phyloP scores from a whole-genome alignment of 2,329 filamentous ascomycete genomes.

The Paraphaeosphaeria sporulosa region DNA sequence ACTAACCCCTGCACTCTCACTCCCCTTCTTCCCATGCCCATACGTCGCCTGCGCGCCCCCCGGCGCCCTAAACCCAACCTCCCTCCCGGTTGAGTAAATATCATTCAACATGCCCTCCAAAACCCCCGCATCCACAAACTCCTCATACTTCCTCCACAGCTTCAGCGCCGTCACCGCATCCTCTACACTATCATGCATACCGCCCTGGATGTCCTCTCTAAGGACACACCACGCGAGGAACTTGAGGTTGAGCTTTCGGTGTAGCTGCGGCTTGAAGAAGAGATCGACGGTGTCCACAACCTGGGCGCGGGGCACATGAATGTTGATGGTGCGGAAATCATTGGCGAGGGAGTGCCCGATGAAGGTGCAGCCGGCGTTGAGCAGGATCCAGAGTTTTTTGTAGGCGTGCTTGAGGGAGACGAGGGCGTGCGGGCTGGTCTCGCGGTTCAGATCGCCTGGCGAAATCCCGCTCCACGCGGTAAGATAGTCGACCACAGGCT shows the following conservation, averaged over 20 bases:
- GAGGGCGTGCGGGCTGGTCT: conserved; percentile 80
- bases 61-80: conserved; percentile 55
- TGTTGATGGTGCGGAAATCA: conserved; percentile 98
- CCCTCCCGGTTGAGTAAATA: conserved; percentile 74
- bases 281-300: conserved; percentile 94
- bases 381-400: conserved; percentile 96
- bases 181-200: conserved; percentile 93
- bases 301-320: conserved; percentile 88
- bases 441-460: conserved; percentile 81
- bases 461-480: conserved; percentile 94
- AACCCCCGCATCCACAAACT: conserved; percentile 86
- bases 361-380: conserved; percentile 94
- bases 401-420: conserved; percentile 90
- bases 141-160: conserved; percentile 87
- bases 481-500: conserved; percentile 92
- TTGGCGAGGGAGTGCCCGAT: conserved; percentile 92
- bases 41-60: conserved; percentile 38
- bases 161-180: conserved; percentile 91
- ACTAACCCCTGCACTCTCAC: background rate
- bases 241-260: conserved; percentile 87
- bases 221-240: conserved; percentile 89
- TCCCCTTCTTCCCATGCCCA: conserved; percentile 45
- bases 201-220: conserved; percentile 91
- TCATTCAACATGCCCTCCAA: conserved; percentile 84
- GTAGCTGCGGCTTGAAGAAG: conserved; percentile 81